phyloP scores from a whole-genome alignment of 1,139 yeast species.

The Candida glucosophila region DNA sequence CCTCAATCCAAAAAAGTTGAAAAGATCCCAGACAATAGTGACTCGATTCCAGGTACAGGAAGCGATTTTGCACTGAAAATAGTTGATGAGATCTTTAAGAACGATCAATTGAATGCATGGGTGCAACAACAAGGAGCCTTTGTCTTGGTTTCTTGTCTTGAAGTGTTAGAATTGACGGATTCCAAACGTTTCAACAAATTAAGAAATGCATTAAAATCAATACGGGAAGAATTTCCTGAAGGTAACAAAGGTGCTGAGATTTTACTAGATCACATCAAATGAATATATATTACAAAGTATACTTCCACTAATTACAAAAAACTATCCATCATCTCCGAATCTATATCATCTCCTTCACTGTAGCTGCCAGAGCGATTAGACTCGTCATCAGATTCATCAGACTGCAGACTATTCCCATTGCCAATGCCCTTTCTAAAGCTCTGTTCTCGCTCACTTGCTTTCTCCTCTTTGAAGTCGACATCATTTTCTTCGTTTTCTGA shows the following conservation, averaged over 20 bases:
- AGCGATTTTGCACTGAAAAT: conserved; percentile 50
- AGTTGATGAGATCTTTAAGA: conserved; percentile 40
- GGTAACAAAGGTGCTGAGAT: conserved; percentile 69
- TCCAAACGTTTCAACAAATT: conserved; percentile 36
- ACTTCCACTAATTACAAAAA: too few relatives aligned
- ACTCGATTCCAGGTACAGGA: conserved; percentile 51
- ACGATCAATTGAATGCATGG: conserved; percentile 53
- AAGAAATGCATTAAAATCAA: conserved; percentile 42
- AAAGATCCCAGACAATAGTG: conserved; percentile 22
- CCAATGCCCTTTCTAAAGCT: too few relatives aligned
- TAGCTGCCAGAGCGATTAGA: too few relatives aligned
- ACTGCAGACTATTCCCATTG: too few relatives aligned
- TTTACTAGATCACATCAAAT: too few relatives aligned
- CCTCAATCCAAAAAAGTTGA: conserved; percentile 57
- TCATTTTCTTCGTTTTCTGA: conserved; percentile 19
- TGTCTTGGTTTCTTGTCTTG: conserved; percentile 64
- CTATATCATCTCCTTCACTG: conserved; percentile 18
- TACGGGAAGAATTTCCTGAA: conserved; percentile 40
- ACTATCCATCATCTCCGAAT: conserved; percentile 1
- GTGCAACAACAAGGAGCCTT: conserved; percentile 72
- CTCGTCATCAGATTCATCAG: too few relatives aligned
- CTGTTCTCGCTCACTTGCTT: too few relatives aligned
- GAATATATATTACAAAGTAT: too few relatives aligned
- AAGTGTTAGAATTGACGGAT: conserved; percentile 31
- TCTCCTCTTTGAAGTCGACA: too few relatives aligned